Evolutionary conservation across 169 alveolate species (phyloP).

Genomic region (Plasmodium reichenowi): DNA sequence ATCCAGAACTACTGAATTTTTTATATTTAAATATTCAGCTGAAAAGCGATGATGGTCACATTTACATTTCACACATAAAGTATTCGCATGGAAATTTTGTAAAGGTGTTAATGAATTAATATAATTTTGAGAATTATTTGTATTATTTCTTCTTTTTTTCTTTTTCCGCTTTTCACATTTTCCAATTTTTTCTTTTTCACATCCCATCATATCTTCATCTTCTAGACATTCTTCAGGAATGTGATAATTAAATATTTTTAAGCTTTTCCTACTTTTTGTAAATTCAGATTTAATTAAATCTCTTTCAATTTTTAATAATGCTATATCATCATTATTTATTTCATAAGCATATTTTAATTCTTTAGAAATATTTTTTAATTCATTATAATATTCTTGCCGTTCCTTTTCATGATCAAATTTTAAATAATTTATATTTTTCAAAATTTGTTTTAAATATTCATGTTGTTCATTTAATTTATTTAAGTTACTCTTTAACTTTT

Average conservation of each 20-base stretch:
- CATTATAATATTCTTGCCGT: conserved; percentile 2
- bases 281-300: conserved; percentile 61
- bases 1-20: conserved; percentile 38
- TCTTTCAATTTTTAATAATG: conserved; percentile 57
- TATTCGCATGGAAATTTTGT: conserved; percentile 32
- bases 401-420: conserved; percentile 18
- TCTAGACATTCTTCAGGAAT: conserved; percentile 30
- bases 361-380: conserved; percentile 27
- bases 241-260: conserved; percentile 22
- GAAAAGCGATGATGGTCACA: conserved; percentile 40
- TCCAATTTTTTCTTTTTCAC: neutral
- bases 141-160: conserved; percentile 16
- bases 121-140: conserved; percentile 31
- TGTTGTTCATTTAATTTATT: conserved; percentile 44
- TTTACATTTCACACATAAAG: conserved; percentile 46
- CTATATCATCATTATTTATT: conserved; percentile 67
- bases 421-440: conserved; percentile 28
- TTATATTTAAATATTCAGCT: conserved; percentile 33
- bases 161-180: conserved; percentile 44
- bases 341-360: conserved; percentile 37
- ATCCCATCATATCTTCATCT: conserved; percentile 22
- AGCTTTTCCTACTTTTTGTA: conserved; percentile 31
- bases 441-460: conserved; percentile 16
- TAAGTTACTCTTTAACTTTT: conserved; percentile 27
- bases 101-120: conserved; percentile 62